Conservation (phyloP, 129 eudicot genomes). For the Escallonia herrerae region DNA sequence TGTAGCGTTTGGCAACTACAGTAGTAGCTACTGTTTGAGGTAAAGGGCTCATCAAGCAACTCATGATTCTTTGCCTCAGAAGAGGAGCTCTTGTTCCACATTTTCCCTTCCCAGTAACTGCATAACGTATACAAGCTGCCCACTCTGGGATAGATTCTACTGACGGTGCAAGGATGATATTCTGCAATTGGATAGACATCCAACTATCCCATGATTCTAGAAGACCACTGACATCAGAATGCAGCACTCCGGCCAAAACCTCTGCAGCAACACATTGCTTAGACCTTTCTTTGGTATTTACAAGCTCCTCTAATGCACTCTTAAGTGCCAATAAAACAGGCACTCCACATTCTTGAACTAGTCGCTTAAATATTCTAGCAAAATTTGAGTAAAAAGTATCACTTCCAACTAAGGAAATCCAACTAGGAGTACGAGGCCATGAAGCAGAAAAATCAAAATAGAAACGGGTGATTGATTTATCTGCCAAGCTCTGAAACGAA, state of each 20-base stretch:
- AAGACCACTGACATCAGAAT: constrained; percentile 84
- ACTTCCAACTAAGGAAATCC: constrained; percentile 85
- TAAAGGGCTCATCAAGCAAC: constrained; percentile 69
- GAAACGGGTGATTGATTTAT: constrained; percentile 94
- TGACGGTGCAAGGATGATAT: constrained; percentile 70
- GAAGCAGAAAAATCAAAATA: constrained; percentile 91
- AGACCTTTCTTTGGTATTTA: constrained; percentile 78
- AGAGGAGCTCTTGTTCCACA: constrained; percentile 77
- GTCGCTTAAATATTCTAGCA: constrained; percentile 86
- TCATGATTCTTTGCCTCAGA: constrained; percentile 62
- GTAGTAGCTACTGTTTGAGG: constrained; percentile 72
- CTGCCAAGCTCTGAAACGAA: constrained; percentile 86
- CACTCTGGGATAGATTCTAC: constrained; percentile 96
- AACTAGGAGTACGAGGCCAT: constrained; percentile 98
- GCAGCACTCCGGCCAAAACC: constrained; percentile 87
- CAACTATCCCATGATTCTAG: constrained; percentile 88
- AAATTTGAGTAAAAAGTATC: constrained; percentile 91
- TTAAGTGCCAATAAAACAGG: constrained; percentile 61
- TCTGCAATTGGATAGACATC: constrained; percentile 67
- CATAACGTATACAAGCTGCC: constrained; percentile 90
- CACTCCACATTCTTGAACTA: constrained; percentile 89
- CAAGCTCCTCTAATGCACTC: constrained; percentile 60
- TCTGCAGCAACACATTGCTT: constrained; percentile 99
- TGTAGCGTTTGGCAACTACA: constrained; percentile 82
- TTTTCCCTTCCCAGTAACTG: constrained; percentile 95